These are phyloP conservation scores for Amanita inopinata DNA, from an alignment of 768 basidiomycete species.

Conservation along the genomic window DNA sequence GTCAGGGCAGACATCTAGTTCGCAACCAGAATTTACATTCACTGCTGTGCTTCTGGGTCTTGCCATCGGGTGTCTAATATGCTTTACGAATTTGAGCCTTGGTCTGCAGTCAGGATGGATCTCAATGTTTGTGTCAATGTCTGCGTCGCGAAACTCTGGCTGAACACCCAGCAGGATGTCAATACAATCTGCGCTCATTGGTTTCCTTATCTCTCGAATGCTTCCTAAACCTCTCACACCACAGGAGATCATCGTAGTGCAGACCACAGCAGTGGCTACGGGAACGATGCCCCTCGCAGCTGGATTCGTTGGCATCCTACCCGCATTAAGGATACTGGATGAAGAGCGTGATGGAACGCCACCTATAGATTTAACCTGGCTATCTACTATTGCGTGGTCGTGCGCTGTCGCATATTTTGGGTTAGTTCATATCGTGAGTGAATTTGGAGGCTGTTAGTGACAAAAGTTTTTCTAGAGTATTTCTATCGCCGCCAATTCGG, in stretches of 20 bases:
- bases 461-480: conserved; percentile 47
- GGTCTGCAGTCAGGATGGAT: conserved; percentile 89
- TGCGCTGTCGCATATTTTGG: conserved; percentile 92
- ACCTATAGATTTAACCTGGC: conserved; percentile 68
- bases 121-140: conserved; percentile 49
- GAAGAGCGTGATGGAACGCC: conserved; percentile 65
- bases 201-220: conserved; percentile 74
- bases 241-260: conserved; percentile 88
- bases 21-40: conserved; percentile 33
- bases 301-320: conserved; percentile 85
- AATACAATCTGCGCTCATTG: conserved; percentile 87
- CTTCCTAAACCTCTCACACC: conserved; percentile 70
- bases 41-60: conserved; percentile 71
- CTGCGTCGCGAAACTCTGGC: not conserved
- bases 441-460: not conserved
- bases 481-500: conserved; percentile 88
- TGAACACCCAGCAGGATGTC: conserved; percentile 62
- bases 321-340: conserved; percentile 76
- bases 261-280: conserved; percentile 93
- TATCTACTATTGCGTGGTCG: conserved; percentile 76
- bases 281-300: conserved; percentile 85
- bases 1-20: conserved; percentile 9
- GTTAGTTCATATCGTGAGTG: conserved; percentile 20
- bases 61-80: conserved; percentile 76
- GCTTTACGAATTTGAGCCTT: conserved; percentile 87